Base-by-base conservation (phyloP, 805 yeast genomes). In the Saturnispora galanensis region DNA sequence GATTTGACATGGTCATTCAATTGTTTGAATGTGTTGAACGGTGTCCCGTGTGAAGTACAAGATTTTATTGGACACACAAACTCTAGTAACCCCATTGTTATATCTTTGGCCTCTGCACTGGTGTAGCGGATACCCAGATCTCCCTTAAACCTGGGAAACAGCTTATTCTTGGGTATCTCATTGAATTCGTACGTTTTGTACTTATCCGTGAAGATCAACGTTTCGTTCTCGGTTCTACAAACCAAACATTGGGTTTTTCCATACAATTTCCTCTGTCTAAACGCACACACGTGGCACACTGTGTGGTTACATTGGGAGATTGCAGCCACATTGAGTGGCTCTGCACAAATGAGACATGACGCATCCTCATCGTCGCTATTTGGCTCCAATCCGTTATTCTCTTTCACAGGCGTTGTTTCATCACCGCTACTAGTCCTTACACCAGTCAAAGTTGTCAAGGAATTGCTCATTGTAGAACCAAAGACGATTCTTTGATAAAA, bases 261-360 rank as follows among this genome's bases (percentile, higher is more conserved):
- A 63, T 83, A 88, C 12, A 90, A 65, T 0, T 88, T 89, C 37
- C 96, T 69, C 56, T 87, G 88, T 51, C 96, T 72, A 51, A 90
- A 74, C 0, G 86, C 69, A 67, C 99, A 93, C 38, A 60, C 65
- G 57, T 87, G 85, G 62, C 99, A 93, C 0, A 88, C 78, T 31
- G 69, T 73, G 59, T 93, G 97, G 54, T 81, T 79, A 63, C 99
- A 93, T 0, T 87, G 84, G 1, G 93, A 74, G 9, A 84, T 56
- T 0, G 95, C 86, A 2, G 79, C 77, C 52, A 70, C 74, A n/a
- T 54, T 52, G 26, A 87, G 69, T 29, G 67, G 66, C 38, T 84
- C 82, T 0, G 97, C 93, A 66, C 99, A 93, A 46, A 93, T 84
- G 17, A 88, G 64, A 70, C 97, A 89, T 30, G 64, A 56, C 2